Conservation (phyloP, 768 basidiomycete species). For the Lyophyllum atratum region DNA sequence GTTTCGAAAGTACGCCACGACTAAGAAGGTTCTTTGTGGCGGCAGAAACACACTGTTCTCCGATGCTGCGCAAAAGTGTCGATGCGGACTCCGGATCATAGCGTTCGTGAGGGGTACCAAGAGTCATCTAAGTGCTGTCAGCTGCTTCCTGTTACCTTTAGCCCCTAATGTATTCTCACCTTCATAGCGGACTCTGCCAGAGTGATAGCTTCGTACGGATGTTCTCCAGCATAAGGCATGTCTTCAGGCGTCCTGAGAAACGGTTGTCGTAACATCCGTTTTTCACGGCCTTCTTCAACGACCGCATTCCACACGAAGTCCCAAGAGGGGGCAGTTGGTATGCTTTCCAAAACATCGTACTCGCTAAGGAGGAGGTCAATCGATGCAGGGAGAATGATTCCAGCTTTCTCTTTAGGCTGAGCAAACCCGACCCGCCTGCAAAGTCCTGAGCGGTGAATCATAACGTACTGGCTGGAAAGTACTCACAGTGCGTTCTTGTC, state of each 20-base stretch:
- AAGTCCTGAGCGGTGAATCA: constrained; percentile 16
- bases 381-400: constrained; percentile 39
- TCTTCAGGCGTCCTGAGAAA: constrained; percentile 48
- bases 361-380: constrained; percentile 43
- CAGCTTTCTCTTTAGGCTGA: constrained; percentile 39
- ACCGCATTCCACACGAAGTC: constrained; percentile 75
- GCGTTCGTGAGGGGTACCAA: constrained; percentile 69
- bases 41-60: constrained; percentile 52
- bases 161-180: constrained; percentile 35
- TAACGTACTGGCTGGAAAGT: background rate
- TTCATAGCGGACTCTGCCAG: constrained; percentile 74
- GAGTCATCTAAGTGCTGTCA: constrained; percentile 58
- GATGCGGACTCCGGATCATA: constrained; percentile 67
- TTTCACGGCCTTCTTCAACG: constrained; percentile 79
- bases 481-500: constrained; percentile 89
- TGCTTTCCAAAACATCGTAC: constrained; percentile 55
- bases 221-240: constrained; percentile 30
- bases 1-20: constrained; percentile 68
- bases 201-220: constrained; percentile 40
- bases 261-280: constrained; percentile 57
- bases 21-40: constrained; percentile 63
- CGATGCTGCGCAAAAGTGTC: constrained; percentile 54
- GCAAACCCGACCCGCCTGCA: constrained; percentile 67
- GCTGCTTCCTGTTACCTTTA: background rate
- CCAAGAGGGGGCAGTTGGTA: constrained; percentile 47